A percentile compares a stretch with the other conserved stretches of the same genome.
Evolutionary conservation across 331 rosid species (phyloP).

Genomic region (Erythrophleum ivorense): DNA sequence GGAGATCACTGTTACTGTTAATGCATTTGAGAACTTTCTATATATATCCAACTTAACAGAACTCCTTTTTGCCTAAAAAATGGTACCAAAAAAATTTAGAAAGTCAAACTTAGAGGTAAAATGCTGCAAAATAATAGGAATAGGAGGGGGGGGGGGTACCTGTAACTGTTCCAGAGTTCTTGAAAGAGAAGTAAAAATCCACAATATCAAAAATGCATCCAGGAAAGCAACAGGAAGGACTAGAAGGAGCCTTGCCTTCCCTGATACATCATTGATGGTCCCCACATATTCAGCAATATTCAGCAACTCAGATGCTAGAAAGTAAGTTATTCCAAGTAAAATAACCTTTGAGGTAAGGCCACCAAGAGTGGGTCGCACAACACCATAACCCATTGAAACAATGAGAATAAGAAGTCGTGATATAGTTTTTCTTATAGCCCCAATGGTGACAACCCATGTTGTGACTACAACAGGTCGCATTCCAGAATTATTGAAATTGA

Average conservation of each 20-base stretch:
- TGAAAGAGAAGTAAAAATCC: slow-evolving; percentile 96
- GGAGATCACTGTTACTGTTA: slow-evolving; percentile 74
- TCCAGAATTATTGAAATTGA: slow-evolving; percentile 81
- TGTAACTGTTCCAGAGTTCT: slow-evolving; percentile 91
- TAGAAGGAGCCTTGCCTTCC: slow-evolving; percentile 87
- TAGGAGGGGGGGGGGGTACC: slow-evolving; percentile 51
- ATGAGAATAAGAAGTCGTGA: slow-evolving; percentile 82
- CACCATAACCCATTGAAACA: slow-evolving; percentile 98
- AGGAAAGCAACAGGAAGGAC: slow-evolving; percentile 94
- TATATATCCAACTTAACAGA: slow-evolving; percentile 91
- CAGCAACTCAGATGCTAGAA: slow-evolving; percentile 85
- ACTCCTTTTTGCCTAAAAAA: slow-evolving; percentile 84
- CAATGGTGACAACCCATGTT: slow-evolving; percentile 89
- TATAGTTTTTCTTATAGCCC: slow-evolving; percentile 79
- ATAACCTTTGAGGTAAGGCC: slow-evolving; percentile 96
- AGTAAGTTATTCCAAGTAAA: slow-evolving; percentile 83
- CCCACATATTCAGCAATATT: slow-evolving; percentile 92
- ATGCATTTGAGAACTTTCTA: slow-evolving; percentile 95
- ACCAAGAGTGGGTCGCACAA: slow-evolving; percentile 96
- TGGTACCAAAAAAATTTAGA: neutral
- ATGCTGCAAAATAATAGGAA: slow-evolving; percentile 27
- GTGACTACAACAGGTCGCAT: slow-evolving; percentile 78
- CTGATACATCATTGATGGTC: slow-evolving; percentile 87
- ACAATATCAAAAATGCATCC: slow-evolving; percentile 92
- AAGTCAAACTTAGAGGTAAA: slow-evolving; percentile 25